Evolutionary conservation across 768 basidiomycete genomes (phyloP).

Genomic region (Mycena capillaripes): DNA sequence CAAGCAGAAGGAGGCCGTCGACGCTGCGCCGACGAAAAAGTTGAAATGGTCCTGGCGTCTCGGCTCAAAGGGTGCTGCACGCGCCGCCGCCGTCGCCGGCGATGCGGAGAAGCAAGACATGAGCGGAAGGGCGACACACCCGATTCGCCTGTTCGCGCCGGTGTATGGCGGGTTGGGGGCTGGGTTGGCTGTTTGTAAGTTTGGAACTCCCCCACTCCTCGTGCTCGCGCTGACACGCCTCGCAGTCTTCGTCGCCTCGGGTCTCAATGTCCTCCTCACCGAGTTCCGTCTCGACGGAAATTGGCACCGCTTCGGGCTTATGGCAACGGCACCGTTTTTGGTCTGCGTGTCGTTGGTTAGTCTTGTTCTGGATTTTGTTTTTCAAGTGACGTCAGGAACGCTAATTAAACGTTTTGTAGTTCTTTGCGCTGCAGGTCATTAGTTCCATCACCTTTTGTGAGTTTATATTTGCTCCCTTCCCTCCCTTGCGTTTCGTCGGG

Average conservation of each 20-base stretch:
- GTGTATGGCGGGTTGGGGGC: slow-evolving; percentile 79
- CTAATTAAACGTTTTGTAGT: no score
- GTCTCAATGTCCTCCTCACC: slow-evolving; percentile 68
- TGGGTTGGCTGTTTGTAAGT: slow-evolving; percentile 76
- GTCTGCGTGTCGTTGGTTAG: slow-evolving; percentile 83
- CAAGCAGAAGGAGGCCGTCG: not conserved
- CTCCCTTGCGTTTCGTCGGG: slow-evolving; percentile 19
- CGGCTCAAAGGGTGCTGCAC: no score
- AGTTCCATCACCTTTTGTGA: slow-evolving; percentile 72
- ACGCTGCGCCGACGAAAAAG: slow-evolving; percentile 33
- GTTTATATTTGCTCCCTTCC: no score
- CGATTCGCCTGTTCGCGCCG: slow-evolving; percentile 77
- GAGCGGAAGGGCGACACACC: slow-evolving; percentile 48
- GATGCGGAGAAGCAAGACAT: not conserved
- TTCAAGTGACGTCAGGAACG: no score
- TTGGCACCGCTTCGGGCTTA: slow-evolving; percentile 75
- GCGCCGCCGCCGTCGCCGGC: no score
- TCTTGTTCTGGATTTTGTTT: slow-evolving; percentile 1
- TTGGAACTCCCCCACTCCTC: slow-evolving; percentile 12
- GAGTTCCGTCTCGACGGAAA: slow-evolving; percentile 79
- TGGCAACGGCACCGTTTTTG: slow-evolving; percentile 77
- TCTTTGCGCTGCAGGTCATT: slow-evolving; percentile 81
- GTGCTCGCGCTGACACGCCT: not conserved
- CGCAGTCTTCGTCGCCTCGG: slow-evolving; percentile 79
- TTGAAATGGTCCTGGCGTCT: slow-evolving; percentile 62